Evolutionary conservation across 306 rosid genomes (phyloP), one percentile per base, ranked within the genome.

Genomic region (Quercus glauca): DNA sequence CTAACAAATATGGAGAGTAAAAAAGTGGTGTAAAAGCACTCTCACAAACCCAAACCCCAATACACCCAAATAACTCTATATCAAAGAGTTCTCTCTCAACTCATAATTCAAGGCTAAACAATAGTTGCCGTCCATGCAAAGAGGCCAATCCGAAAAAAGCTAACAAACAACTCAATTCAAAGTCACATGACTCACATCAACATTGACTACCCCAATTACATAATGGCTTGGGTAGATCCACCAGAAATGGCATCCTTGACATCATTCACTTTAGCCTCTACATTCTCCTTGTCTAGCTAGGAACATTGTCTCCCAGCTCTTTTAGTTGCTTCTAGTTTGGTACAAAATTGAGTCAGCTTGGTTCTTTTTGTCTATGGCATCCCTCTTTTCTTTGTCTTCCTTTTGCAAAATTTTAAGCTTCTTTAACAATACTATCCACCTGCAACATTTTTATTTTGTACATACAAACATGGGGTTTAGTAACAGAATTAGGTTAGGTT

Each of bases 371-470:
- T 91, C 99, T 25, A 91, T 94, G 12, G 97, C 89, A 19, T 94
- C 97, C 80, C 97, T 90, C 93, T 88, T 92, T 73, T 94, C 97
- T 63, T 94, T 94, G 88, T 94, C 98, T 80, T 92, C 41, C 96
- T 86, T 86, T 87, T 1, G 94, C 78, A 76, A 92, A 92, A 79
- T 43, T 94, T 76, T 92, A 94, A 0, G 96, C 97, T 76, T 94
- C 98, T 0, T 49, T 80, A 20, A 94, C 98, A 94, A 94, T 94
- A 55, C 86, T 87, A 45, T 90, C 90, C 63, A 94, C 97, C 94
- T 92, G 88, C 52, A 81, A 26, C 58, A 69, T 79, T 35, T 35
- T 35, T 35, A 35, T 35, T 35, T 35, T 35, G 41, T 35, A 35
- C 45, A 64, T 15, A 15, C 41, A 35, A 35, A 35, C 4, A 17